phyloP scores from a whole-genome alignment of 192 early-diverging fungal genomes.

The Piromyces finnis region DNA sequence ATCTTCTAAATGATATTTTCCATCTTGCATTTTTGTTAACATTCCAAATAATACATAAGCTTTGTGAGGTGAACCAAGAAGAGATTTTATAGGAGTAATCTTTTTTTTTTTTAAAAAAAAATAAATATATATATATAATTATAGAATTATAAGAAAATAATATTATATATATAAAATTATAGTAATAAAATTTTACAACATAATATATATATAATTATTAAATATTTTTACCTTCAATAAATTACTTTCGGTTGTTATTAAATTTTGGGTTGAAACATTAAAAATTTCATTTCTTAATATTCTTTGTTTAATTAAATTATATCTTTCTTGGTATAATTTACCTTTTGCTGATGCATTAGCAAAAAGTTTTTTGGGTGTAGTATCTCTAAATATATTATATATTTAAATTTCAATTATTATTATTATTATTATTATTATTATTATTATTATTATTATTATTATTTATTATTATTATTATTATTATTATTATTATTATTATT shows the following conservation, averaged over 20 bases:
- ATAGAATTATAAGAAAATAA: background rate
- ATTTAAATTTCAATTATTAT: background rate
- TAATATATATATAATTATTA: too few relatives aligned
- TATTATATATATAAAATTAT: background rate
- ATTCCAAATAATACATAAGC: slow-evolving; percentile 69
- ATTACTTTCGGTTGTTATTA: background rate
- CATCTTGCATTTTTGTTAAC: slow-evolving; percentile 64
- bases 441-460: too few relatives aligned
- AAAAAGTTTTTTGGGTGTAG: slow-evolving; percentile 18
- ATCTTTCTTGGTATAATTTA: slow-evolving; percentile 54
- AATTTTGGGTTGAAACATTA: slow-evolving; percentile 24
- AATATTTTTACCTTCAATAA: background rate
- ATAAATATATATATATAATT: background rate
- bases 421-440: too few relatives aligned
- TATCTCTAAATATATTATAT: slow-evolving; percentile 2
- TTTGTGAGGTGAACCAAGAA: slow-evolving; percentile 49
- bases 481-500: background rate
- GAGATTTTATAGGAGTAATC: slow-evolving; percentile 60
- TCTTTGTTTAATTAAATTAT: slow-evolving; percentile 58
- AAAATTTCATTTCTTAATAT: slow-evolving; percentile 67
- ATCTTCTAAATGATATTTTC: slow-evolving; percentile 72
- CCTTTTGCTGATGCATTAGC: slow-evolving; percentile 42
- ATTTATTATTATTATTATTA: background rate
- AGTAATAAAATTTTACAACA: background rate
- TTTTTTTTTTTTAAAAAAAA: slow-evolving; percentile 3